Base-by-base conservation (phyloP, 2,329 filamentous ascomycete species). In the Ramularia endophylla region DNA sequence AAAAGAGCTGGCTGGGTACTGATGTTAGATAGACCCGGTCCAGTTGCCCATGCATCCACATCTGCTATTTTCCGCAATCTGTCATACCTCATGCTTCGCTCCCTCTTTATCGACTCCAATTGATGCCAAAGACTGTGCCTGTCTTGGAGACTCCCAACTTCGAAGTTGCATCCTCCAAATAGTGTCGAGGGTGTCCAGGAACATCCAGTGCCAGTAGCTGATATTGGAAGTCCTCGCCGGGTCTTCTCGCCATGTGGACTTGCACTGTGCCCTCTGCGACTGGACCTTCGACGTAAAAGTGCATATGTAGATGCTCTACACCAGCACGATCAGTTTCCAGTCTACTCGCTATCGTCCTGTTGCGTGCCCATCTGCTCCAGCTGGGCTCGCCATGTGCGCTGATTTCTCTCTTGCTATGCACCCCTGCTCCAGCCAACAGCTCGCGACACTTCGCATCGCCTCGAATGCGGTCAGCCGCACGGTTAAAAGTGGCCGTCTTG, bases 401-500 rank as follows among this genome's bases (percentile, higher is more conserved):
- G 43, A 97, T 90, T 59, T 88, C 77, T 20, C 56, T 48, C 46
- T 80, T 81, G 28, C 74, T 67, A 27, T 85, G 47, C 19, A 52
- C 46, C 13, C 59, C 60, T 7, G 55, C 66, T 12, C 87, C 80
- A 11, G 88, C 88, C 1, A 97, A 75, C 5, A 94, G 62, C 42
- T 83, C 78, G 19, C 81, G 70, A 59, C 86, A 94, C 43, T 78
- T 72, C 0, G 75, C 63, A 58, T 94, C 84, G 38, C 75, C 73
- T 61, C 83, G 86, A 60, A 97, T 81, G 47, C 81, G 80, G 57
- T 85, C 78, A 35, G 94, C 84, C 1, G 87, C 86, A 49, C 85
- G 82, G 67, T 94, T 94, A 73, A 94, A 95, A 61, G 92, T 81
- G 42, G 81, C 78, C 12, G 84, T 90, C 65, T 87, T 89, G 70